These are phyloP conservation scores for Coniochaeta prunicola DNA, from an alignment of 2,329 filamentous ascomycete species.

Conservation along the genomic window DNA sequence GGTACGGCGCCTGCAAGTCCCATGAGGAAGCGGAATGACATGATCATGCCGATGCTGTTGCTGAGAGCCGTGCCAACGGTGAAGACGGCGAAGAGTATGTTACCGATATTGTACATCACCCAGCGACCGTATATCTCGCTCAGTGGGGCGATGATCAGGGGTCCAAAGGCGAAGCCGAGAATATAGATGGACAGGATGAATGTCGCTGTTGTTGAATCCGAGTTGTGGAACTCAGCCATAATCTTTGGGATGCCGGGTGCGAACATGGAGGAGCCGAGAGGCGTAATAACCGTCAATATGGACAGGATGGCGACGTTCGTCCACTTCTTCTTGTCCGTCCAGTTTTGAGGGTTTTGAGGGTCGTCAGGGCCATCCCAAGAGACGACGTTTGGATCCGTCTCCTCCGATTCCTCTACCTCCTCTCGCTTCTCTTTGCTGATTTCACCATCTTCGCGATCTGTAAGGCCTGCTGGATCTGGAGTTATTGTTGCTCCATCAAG, in stretches of 20 bases:
- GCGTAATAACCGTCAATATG: slow-evolving; percentile 53
- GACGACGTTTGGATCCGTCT: slow-evolving; percentile 31
- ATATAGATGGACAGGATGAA: slow-evolving; percentile 54
- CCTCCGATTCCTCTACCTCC: slow-evolving; percentile 15
- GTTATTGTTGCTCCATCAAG: slow-evolving; percentile 1
- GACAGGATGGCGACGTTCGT: slow-evolving; percentile 45
- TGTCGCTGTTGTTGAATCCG: slow-evolving; percentile 31
- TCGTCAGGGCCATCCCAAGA: slow-evolving; percentile 47
- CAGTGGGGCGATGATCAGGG: slow-evolving; percentile 42
- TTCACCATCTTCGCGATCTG: background rate
- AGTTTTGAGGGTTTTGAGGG: slow-evolving; percentile 46
- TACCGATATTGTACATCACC: slow-evolving; percentile 34
- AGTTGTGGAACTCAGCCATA: slow-evolving; percentile 44
- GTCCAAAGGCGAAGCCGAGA: slow-evolving; percentile 46
- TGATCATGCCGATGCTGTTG: slow-evolving; percentile 35
- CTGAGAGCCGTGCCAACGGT: slow-evolving; percentile 54
- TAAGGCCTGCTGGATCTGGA: background rate
- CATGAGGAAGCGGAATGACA: slow-evolving; percentile 41
- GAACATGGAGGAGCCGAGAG: slow-evolving; percentile 48
- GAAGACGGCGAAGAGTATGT: slow-evolving; percentile 40
- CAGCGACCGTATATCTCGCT: slow-evolving; percentile 44
- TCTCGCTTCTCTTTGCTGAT: background rate
- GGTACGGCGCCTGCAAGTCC: slow-evolving; percentile 38
- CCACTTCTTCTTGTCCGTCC: slow-evolving; percentile 50
- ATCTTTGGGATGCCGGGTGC: slow-evolving; percentile 44